These are phyloP conservation scores for Coprinellus aureogranulatus DNA, from an alignment of 768 basidiomycete genomes.

Conservation along the genomic window DNA sequence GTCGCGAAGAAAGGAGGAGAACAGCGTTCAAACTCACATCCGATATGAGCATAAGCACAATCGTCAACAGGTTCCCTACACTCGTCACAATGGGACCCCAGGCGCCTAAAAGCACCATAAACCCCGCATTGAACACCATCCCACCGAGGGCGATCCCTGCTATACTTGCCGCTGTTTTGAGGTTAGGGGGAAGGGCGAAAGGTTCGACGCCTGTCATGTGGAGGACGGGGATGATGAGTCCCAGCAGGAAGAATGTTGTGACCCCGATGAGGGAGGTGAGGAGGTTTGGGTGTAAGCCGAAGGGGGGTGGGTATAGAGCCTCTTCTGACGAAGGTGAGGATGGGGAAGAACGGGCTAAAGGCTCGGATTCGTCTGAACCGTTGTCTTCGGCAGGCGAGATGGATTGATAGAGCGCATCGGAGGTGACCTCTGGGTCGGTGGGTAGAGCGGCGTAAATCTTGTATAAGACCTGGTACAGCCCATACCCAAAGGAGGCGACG, in stretches of 20 bases:
- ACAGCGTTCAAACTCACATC: too few species aligned
- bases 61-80: constrained; percentile 92
- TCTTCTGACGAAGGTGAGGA: constrained; percentile 18
- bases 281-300: constrained; percentile 82
- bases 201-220: constrained; percentile 63
- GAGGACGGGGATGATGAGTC: constrained; percentile 76
- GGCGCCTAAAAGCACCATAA: constrained; percentile 83
- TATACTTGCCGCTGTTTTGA: constrained; percentile 48
- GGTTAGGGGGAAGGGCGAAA: constrained; percentile 62
- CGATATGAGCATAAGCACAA: constrained; percentile 80
- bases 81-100: constrained; percentile 89
- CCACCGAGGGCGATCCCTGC: constrained; percentile 69
- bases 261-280: constrained; percentile 80
- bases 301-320: constrained; percentile 60
- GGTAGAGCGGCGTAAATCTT: constrained; percentile 74
- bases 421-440: constrained; percentile 52
- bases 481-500: constrained; percentile 67
- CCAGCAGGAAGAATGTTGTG: constrained; percentile 67
- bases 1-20: too few species aligned
- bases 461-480: constrained; percentile 82
- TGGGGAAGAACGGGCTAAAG: constrained; percentile 10
- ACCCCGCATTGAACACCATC: constrained; percentile 77
- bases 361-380: constrained; percentile 7
- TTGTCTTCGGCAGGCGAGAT: constrained; percentile 28
- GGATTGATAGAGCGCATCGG: constrained; percentile 43